Evolutionary conservation across 441 rosid genomes (phyloP), one percentile per base, ranked within the genome.

Genomic region (Pelargonium citronellum): DNA sequence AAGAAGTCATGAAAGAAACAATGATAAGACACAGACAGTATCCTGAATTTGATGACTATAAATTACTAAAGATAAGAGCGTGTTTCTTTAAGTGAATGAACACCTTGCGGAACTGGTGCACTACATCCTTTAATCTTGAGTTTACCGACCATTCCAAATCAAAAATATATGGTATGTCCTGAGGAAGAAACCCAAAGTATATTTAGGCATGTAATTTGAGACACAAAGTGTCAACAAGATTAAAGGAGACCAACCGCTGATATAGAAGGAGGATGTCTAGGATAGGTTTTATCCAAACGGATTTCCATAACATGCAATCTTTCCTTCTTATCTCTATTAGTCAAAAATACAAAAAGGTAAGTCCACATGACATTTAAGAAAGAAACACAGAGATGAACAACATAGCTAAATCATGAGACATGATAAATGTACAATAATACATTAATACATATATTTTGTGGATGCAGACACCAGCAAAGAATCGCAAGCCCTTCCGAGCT

Each of bases 131-230:
- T 82, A 88, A 43, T 77, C 91, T 86, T 4, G 90, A 86, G 65
- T 71, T 83, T 65, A 27, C 75, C 46, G 91, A 82, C 92, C 94
- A 88, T 70, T 83, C 64, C 44, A 91, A 39, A 72, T 67, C 74
- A 77, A 87, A 84, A 75, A 85, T 79, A 71, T 73, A 79, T 4
- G 92, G 94, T 67, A 86, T 84, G 72, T 87, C 92, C 96, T 84
- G 79, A 27, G 6, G 61, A 76, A 74, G 69, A 71, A 53, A 47
- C 72, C 19, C 53, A 69, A 70, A 24, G 2, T 8, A 62, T n/a
- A 39, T 67, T 66, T 37, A 64, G 67, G 65, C 61, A 10, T 63
- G 43, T 57, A 74, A 51, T 43, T n/a, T 15, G 61, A 67, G 24
- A 5, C 13, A 2, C 19, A 75, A 47, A 11, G 30, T 49, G 16